Evolutionary conservation across 192 early-diverging fungal species (phyloP).

Genomic region (Phycomyces nitens): DNA sequence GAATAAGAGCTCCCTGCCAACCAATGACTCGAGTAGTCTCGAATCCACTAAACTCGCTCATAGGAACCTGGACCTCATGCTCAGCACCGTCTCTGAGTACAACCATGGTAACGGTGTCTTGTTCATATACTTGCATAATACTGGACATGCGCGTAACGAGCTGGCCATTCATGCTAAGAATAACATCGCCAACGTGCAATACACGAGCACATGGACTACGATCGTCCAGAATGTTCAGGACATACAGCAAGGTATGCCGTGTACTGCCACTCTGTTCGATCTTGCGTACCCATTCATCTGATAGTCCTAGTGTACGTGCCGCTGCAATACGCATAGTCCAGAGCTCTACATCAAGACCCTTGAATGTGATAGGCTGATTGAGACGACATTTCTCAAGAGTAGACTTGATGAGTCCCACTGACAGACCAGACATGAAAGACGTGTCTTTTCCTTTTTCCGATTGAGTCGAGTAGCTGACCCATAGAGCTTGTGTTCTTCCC

Average conservation of each 20-base stretch:
- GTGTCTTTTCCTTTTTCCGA: constrained; percentile 62
- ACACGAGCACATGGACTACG: constrained; percentile 49
- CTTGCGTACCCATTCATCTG: constrained; percentile 53
- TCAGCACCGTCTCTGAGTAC: constrained; percentile 74
- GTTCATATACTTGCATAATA: constrained; percentile 45
- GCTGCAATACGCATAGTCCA: constrained; percentile 55
- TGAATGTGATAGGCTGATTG: constrained; percentile 48
- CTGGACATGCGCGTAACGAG: constrained; percentile 60
- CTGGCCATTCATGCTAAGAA: constrained; percentile 64
- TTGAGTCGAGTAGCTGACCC: constrained; percentile 71
- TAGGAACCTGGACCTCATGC: constrained; percentile 60
- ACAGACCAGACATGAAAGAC: constrained; percentile 57
- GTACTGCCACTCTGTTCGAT: constrained; percentile 48
- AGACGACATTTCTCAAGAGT: constrained; percentile 47
- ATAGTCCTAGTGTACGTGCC: constrained; percentile 59
- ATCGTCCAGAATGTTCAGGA: constrained; percentile 54
- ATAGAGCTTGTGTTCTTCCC: constrained; percentile 60
- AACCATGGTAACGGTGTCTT: constrained; percentile 37
- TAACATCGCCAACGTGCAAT: constrained; percentile 62
- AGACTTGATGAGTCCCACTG: constrained; percentile 46
- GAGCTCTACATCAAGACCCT: constrained; percentile 61
- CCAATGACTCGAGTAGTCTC: constrained; percentile 66
- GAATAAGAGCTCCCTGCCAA: constrained; percentile 84
- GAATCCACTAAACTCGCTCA: constrained; percentile 48
- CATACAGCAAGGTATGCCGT: constrained; percentile 55